These are phyloP conservation scores for Cymbopogon citratus DNA, from an alignment of 176 grass and related monocot genomes.

Conservation along the genomic window DNA sequence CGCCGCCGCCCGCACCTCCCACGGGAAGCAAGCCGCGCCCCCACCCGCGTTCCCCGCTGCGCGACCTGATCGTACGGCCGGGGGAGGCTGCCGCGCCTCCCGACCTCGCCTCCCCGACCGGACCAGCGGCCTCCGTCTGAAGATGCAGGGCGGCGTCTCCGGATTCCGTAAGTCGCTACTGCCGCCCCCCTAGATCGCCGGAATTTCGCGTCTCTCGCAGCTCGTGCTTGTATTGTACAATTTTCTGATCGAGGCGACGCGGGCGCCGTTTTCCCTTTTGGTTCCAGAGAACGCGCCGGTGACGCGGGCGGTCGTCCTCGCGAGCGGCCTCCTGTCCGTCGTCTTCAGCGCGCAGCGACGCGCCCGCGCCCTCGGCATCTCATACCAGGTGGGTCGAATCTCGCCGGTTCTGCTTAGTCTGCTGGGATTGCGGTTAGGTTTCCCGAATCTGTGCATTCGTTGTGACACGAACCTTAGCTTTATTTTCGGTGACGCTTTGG, in stretches of 20 bases:
- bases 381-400: slow-evolving; percentile 52
- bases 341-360: slow-evolving; percentile 47
- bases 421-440: background rate
- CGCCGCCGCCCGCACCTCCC: background rate
- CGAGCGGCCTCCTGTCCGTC: slow-evolving; percentile 52
- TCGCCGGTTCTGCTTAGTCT: background rate
- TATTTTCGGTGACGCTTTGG: background rate
- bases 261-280: background rate
- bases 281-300: slow-evolving; percentile 71
- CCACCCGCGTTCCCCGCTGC: background rate
- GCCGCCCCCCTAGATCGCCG: background rate
- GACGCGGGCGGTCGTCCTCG: slow-evolving; percentile 48
- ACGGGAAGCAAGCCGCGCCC: background rate
- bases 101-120: background rate
- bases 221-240: background rate
- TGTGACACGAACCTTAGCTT: background rate
- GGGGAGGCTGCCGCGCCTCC: background rate
- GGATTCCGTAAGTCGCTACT: slow-evolving; percentile 64
- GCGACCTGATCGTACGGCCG: background rate
- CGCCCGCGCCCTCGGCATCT: slow-evolving; percentile 37
- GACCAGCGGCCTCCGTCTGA: background rate
- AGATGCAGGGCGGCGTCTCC: slow-evolving; percentile 64
- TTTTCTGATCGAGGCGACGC: slow-evolving; percentile 21
- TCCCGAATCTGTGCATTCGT: background rate
- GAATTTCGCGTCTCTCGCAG: background rate